Evolutionary conservation across 306 rosid species (phyloP).

Genomic region (Citrullus mucosospermus): DNA sequence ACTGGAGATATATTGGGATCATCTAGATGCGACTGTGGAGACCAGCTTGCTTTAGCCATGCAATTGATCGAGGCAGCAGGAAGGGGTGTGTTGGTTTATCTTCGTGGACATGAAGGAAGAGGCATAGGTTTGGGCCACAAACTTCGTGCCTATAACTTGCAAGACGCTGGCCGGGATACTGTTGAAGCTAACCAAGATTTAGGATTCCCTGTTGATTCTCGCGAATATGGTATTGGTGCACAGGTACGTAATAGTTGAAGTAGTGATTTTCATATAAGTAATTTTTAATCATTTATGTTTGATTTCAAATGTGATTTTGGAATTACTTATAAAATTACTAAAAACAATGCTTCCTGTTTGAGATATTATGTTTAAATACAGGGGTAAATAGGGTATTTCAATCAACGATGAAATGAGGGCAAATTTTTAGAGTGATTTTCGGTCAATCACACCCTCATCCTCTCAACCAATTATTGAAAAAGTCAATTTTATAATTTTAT

Average conservation of each 20-base stretch:
- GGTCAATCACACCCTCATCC: no score
- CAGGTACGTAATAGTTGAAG: conserved; percentile 36
- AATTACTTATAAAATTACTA: no score
- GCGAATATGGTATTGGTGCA: conserved; percentile 94
- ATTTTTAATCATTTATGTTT: no score
- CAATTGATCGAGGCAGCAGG: conserved; percentile 93
- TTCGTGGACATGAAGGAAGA: conserved; percentile 95
- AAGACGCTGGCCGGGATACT: conserved; percentile 70
- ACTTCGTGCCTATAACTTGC: conserved; percentile 84
- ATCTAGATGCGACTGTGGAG: conserved; percentile 93
- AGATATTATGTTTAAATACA: no score
- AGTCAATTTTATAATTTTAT: no score
- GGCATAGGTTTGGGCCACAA: conserved; percentile 97
- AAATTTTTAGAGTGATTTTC: no score
- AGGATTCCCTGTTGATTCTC: conserved; percentile 90
- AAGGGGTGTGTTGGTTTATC: conserved; percentile 77
- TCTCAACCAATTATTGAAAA: no score
- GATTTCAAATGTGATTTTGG: no score
- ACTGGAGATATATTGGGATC: conserved; percentile 99
- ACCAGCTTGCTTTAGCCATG: conserved; percentile 85
- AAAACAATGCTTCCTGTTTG: no score
- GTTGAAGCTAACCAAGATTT: conserved; percentile 94
- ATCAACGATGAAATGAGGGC: no score
- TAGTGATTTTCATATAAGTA: no score
- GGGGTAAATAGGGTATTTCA: no score